Base-by-base conservation (phyloP, 306 rosid genomes). In the Rosa multiflora region DNA sequence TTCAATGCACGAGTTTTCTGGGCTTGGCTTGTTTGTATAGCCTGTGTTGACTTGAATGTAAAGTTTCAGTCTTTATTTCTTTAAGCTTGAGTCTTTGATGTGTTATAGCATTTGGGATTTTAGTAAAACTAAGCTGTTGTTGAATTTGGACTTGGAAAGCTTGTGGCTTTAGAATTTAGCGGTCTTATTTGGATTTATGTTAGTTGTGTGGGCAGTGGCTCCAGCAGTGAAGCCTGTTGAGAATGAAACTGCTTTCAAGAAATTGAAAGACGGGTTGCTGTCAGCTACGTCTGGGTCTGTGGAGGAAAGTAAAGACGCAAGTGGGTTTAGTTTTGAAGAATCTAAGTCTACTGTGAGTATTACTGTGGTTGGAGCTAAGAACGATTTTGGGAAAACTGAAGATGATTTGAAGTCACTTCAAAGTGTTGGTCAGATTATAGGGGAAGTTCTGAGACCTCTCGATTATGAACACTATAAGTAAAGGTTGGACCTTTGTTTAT, bases 341-440 rank as follows among this genome's bases (percentile, higher is more conserved):
- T 84, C 71, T 62, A 94, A 78, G 69, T 81, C 84, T 59, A 75
- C 86, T 20, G 97, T 91, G 58, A 91, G 97, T 85, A 91, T 93
- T 69, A 91, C 98, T 52, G 93, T 93, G 79, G 97, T 93, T 80
- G 98, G 98, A 74, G 97, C 98, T 23, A 23, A 23, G 26, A 23
- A 23, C 26, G 26, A 23, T 23, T 23, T 23, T 23, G 26, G 26
- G 26, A 23, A 23, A 23, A 23, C 26, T 23, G 26, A 23, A 23
- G 26, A 23, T 23, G 26, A 23, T 23, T 23, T 23, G 26, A 23
- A 23, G 26, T 23, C 26, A 23, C 26, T 23, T 23, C 26, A 23
- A 23, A 23, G 26, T 23, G 26, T 23, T 23, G 26, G 26, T 23
- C 26, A 23, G 26, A 23, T 23, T 23, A 23, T 23, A 23, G 26